Percentiles rank a stretch among this genome's conserved stretches.
phyloP scores from a whole-genome alignment of 2,329 filamentous ascomycete species.

The Fusarium falciforme region DNA sequence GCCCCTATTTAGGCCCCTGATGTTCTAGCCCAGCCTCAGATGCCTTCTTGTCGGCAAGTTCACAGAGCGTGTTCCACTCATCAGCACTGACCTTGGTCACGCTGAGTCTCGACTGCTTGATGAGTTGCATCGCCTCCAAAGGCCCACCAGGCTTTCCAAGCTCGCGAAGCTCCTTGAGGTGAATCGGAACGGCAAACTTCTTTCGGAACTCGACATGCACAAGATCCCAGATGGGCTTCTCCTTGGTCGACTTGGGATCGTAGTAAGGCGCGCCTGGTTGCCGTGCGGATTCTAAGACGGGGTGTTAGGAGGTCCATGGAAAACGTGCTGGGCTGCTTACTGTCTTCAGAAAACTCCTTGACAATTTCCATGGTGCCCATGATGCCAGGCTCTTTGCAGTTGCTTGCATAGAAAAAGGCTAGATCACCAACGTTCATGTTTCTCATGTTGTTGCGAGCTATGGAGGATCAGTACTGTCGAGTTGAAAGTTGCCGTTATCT shows the following conservation, averaged over 20 bases:
- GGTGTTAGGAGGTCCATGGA: rapidly evolving
- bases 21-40: slow-evolving; percentile 53
- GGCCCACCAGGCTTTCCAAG: slow-evolving; percentile 66
- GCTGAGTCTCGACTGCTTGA: slow-evolving; percentile 85
- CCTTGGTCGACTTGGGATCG: slow-evolving; percentile 75
- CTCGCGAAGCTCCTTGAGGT: slow-evolving; percentile 77
- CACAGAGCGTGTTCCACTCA: slow-evolving; percentile 75
- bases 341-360: slow-evolving; percentile 82
- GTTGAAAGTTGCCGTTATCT: rapidly evolving
- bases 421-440: slow-evolving; percentile 92
- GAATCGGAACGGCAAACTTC: slow-evolving; percentile 80
- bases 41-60: slow-evolving; percentile 60
- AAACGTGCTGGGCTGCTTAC: slow-evolving; percentile 56
- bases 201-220: slow-evolving; percentile 89
- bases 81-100: slow-evolving; percentile 74
- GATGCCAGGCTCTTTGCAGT: slow-evolving; percentile 89
- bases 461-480: not conserved
- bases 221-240: slow-evolving; percentile 77
- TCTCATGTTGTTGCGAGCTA: slow-evolving; percentile 87
- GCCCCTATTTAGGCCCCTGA: not conserved
- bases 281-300: slow-evolving; percentile 46
- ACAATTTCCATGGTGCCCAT: slow-evolving; percentile 92
- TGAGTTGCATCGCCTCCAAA: slow-evolving; percentile 82
- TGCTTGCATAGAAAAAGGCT: slow-evolving; percentile 97
- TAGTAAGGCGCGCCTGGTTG: slow-evolving; percentile 74